Base-by-base conservation (phyloP, 1,284 basidiomycete species). In the Violaceomyces palustris region DNA sequence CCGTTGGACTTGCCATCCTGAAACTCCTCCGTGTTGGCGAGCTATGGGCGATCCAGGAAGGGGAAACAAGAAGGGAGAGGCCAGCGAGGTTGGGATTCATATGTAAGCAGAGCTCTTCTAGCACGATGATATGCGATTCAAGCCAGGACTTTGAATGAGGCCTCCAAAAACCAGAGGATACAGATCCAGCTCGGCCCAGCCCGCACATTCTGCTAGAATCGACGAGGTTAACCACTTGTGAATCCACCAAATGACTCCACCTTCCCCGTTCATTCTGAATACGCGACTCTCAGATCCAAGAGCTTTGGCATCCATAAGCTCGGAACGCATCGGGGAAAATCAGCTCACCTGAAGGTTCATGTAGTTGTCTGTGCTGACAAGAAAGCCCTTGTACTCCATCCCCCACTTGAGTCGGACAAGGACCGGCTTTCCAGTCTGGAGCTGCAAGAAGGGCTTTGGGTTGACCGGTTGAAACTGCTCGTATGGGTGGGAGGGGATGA, bases 281-380 rank as follows among this genome's bases (percentile, higher is more conserved):
- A n/a, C n/a, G n/a, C n/a, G n/a, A n/a, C n/a, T n/a, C n/a, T n/a
- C n/a, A n/a, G n/a, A n/a, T n/a, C n/a, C n/a, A n/a, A n/a, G n/a
- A n/a, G n/a, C n/a, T n/a, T n/a, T n/a, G n/a, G n/a, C n/a, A n/a
- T n/a, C n/a, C n/a, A n/a, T n/a, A n/a, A n/a, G n/a, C n/a, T n/a
- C n/a, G n/a, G n/a, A n/a, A n/a, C n/a, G n/a, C n/a, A n/a, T n/a
- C n/a, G n/a, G n/a, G 6, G 76, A n/a, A n/a, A n/a, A n/a, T n/a
- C n/a, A n/a, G n/a, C 80, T 56, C 64, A 90, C 92, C 80, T 98
- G 94, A 41, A 99, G 81, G 76, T 99, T 99, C 92, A 98, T 97
- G 78, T 96, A 99, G 23, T 88, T 88, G 76, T 99, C 94, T 5
- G 93, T 96, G 73, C 88, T 93, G 61, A 98, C 93, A 52, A 99